These are phyloP conservation scores for Leishmania mexicana DNA, from an alignment of 208 protist species.

Conservation along the genomic window DNA sequence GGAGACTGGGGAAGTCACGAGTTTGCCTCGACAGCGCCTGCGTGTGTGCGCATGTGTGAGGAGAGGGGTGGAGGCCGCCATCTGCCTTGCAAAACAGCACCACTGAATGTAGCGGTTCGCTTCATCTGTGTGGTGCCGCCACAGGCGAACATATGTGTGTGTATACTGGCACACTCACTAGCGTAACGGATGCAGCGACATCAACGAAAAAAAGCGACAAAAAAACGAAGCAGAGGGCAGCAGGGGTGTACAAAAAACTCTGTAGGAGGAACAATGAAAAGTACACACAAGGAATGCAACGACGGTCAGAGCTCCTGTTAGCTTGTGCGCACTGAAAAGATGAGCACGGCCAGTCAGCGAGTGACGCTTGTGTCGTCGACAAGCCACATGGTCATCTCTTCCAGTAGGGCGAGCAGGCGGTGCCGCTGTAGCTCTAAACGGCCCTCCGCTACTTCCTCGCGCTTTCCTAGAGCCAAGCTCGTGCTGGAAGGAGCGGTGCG, in stretches of 20 bases:
- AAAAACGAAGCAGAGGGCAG: conserved; percentile 9
- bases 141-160: not conserved
- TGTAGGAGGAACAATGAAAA: not conserved
- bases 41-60: not conserved
- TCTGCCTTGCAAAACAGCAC: not conserved
- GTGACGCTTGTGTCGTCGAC: not conserved
- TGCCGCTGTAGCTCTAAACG: conserved; percentile 19
- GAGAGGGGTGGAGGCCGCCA: not conserved
- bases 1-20: not conserved
- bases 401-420: conserved; percentile 1
- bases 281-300: not conserved
- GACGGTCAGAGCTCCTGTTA: not conserved
- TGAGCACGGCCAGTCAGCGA: not conserved
- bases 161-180: not conserved
- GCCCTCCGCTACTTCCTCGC: not conserved
- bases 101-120: not conserved
- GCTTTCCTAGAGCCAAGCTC: not conserved
- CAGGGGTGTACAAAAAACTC: not conserved
- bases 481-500: not conserved
- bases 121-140: not conserved
- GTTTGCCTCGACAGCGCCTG: not conserved
- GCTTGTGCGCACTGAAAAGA: not conserved
- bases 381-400: conserved; percentile 6
- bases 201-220: not conserved
- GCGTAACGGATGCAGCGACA: not conserved